Evolutionary conservation across 2,329 filamentous ascomycete species (phyloP), one percentile per base, ranked within the genome.

Genomic region (Onygenales sp.): DNA sequence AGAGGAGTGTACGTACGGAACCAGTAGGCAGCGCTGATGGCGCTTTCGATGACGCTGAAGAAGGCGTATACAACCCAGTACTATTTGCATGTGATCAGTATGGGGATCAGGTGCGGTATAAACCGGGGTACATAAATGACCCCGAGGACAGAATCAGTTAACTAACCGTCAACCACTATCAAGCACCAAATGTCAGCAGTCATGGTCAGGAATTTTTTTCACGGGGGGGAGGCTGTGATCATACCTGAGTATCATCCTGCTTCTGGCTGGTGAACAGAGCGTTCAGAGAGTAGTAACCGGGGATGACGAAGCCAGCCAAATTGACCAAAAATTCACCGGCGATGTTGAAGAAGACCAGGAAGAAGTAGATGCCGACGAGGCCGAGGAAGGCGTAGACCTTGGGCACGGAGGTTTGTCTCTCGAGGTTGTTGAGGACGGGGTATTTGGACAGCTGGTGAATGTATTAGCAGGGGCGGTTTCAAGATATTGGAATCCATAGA

Each of bases 321-420:
- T 85, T 85, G 66, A 84, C 81, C 55, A 85, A 77, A 70, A 85
- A 84, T 64, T 81, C 79, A 69, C 82, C 82, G 57, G 79, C 82
- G 60, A 85, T 84, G 75, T 85, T 85, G 75, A 85, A 85, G 75
- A 85, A 85, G 70, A 85, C 76, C 53, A 85, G 74, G 78, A 85
- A 84, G 74, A 84, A 83, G 76, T 85, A 85, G 57, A 85, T 74
- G 55, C 79, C 81, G 59, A 74, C 79, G 53, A 85, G 73, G 61
- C 82, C 82, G 47, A 85, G 80, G 68, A 85, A 72, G 58, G 77
- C 79, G 66, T 85, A 85, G 70, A 83, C 82, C 74, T 85, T 85
- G 61, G 82, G 82, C 53, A 85, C 79, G 54, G 77, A 82, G 63
- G 81, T 84, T 72, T 85, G 82, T 70, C 80, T 78, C 76, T 85